These are phyloP conservation scores for Penicillium sp. DNA, from an alignment of 2,329 filamentous ascomycete genomes.

Conservation along the genomic window DNA sequence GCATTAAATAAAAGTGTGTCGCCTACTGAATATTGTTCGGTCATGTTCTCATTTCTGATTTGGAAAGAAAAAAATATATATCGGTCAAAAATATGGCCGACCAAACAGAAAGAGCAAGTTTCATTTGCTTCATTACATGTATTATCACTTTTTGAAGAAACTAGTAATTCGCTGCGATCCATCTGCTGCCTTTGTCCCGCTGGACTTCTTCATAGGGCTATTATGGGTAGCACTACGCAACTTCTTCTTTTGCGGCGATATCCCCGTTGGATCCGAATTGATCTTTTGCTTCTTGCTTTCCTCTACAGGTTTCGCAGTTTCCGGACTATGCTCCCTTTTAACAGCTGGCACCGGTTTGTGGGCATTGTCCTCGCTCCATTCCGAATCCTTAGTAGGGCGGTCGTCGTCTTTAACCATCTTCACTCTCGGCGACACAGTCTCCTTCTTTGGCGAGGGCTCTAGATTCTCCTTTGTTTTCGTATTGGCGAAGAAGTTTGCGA, in stretches of 20 bases:
- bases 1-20: neutral
- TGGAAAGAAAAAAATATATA: neutral
- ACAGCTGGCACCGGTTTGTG: slow-evolving; percentile 48
- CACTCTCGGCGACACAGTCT: slow-evolving; percentile 38
- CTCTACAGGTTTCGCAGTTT: slow-evolving; percentile 23
- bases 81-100: neutral
- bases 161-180: slow-evolving; percentile 55
- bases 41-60: neutral
- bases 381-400: neutral
- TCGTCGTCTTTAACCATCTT: slow-evolving; percentile 17
- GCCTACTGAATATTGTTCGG: too few relatives aligned
- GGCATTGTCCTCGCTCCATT: slow-evolving; percentile 45
- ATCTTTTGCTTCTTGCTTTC: slow-evolving; percentile 29
- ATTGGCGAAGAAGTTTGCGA: slow-evolving; percentile 86
- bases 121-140: neutral
- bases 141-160: slow-evolving; percentile 46
- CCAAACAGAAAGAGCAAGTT: neutral
- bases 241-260: slow-evolving; percentile 50
- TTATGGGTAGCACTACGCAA: slow-evolving; percentile 60
- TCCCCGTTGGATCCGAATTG: slow-evolving; percentile 11
- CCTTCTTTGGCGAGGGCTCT: slow-evolving; percentile 17
- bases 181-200: slow-evolving; percentile 44
- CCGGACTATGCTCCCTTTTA: slow-evolving; percentile 50
- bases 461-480: slow-evolving; percentile 38
- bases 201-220: slow-evolving; percentile 46